phyloP scores from a whole-genome alignment of 2,329 filamentous ascomycete genomes.

The Zymoseptoria crescenta region DNA sequence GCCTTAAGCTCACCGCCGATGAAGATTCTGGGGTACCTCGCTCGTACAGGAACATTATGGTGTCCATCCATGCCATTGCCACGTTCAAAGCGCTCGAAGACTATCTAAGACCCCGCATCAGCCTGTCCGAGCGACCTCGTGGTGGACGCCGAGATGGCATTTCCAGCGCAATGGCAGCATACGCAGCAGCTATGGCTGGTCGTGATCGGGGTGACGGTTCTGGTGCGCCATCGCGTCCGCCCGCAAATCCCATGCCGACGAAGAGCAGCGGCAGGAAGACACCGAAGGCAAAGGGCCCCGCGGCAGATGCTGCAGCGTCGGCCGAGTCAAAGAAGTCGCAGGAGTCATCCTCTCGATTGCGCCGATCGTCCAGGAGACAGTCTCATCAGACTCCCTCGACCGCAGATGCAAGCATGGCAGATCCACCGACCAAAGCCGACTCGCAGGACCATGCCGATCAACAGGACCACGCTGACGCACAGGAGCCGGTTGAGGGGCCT shows the following conservation, averaged over 20 bases:
- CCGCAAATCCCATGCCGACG: constrained; percentile 28
- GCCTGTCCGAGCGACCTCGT: constrained; percentile 61
- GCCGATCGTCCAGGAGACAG: constrained; percentile 28
- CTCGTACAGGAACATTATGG: constrained; percentile 88
- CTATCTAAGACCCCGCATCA: constrained; percentile 86
- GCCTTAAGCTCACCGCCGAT: constrained; percentile 79
- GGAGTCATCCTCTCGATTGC: constrained; percentile 18
- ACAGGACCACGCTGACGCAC: constrained; percentile 41
- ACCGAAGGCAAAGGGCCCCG: constrained; percentile 17
- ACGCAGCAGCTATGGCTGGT: constrained; percentile 64
- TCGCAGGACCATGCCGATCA: not conserved
- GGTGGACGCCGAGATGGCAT: constrained; percentile 53
- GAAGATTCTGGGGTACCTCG: constrained; percentile 84
- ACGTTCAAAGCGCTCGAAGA: constrained; percentile 96
- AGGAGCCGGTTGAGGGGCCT: constrained; percentile 78
- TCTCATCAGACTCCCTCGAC: constrained; percentile 21
- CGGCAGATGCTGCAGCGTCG: constrained; percentile 17
- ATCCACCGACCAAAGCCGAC: not conserved
- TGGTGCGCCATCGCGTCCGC: constrained; percentile 23
- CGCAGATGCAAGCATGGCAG: not conserved
- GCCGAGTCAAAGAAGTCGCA: constrained; percentile 15
- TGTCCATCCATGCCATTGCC: constrained; percentile 95
- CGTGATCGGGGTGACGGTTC: constrained; percentile 29
- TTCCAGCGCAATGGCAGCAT: constrained; percentile 63
- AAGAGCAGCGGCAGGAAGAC: constrained; percentile 18